Evolutionary conservation across 345 rosid species (phyloP).

Genomic region (Orychophragmus violaceus): DNA sequence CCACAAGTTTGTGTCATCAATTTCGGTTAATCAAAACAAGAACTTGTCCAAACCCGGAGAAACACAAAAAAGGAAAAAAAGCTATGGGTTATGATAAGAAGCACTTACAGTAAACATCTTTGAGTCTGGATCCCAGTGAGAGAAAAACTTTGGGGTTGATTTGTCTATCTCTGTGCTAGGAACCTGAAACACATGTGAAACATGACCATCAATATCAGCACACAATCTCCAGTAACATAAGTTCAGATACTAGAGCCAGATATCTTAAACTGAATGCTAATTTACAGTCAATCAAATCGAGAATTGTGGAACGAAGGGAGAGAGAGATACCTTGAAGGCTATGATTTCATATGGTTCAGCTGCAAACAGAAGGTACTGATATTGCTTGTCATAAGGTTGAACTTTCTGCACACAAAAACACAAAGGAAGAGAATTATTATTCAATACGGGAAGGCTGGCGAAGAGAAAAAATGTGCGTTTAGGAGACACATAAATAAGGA

Average conservation of each 20-base stretch:
- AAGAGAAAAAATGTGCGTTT: too few species aligned
- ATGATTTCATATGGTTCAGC: slow-evolving; percentile 98
- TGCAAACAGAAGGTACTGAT: slow-evolving; percentile 85
- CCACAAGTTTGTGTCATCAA: neutral
- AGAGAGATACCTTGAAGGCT: slow-evolving; percentile 68
- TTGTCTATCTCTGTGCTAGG: slow-evolving; percentile 98
- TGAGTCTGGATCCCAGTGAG: slow-evolving; percentile 98
- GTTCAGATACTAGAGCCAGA: too few species aligned
- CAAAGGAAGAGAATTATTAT: neutral
- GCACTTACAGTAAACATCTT: slow-evolving; percentile 92
- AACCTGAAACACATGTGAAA: slow-evolving; percentile 45
- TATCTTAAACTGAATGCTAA: neutral
- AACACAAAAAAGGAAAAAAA: too few species aligned
- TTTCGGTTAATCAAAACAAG: neutral
- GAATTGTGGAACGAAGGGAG: neutral
- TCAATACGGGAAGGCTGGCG: neutral
- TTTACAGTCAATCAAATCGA: neutral
- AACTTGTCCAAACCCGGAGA: neutral
- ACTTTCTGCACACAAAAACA: slow-evolving; percentile 50
- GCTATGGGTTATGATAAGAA: neutral
- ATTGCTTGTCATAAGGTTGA: slow-evolving; percentile 82
- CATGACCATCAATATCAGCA: neutral
- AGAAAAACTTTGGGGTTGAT: slow-evolving; percentile 94
- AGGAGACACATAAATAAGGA: neutral
- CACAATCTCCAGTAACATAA: too few species aligned